phyloP scores from a whole-genome alignment of 257 asterid genomes.

The Anisodus tanguticus region DNA sequence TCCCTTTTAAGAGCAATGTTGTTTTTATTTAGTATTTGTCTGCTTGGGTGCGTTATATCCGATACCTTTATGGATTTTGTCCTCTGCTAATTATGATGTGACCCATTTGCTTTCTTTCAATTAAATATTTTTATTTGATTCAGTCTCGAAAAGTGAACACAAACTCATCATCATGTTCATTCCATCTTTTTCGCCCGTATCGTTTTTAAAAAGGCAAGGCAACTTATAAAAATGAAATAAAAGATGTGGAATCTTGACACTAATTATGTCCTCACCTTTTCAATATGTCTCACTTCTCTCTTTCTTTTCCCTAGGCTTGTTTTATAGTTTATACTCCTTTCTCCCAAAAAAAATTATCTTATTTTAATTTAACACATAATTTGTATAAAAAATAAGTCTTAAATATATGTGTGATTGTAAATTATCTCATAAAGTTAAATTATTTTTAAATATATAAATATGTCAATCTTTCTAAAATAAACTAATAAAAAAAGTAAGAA shows the following conservation, averaged over 20 bases:
- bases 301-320: not conserved
- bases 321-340: not conserved
- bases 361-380: no score
- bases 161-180: not conserved
- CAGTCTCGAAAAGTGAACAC: not conserved
- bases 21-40: slow-evolving; percentile 17
- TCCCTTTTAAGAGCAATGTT: not conserved
- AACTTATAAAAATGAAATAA: not conserved
- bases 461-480: no score
- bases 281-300: not conserved
- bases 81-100: slow-evolving; percentile 14
- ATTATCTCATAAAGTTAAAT: no score
- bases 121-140: slow-evolving; percentile 11
- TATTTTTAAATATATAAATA: no score
- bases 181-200: not conserved
- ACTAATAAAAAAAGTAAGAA: no score
- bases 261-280: not conserved
- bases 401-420: no score
- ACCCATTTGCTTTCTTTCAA: not conserved
- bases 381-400: no score
- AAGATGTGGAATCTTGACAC: not conserved
- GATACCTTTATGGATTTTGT: slow-evolving; percentile 14
- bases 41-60: slow-evolving; percentile 15
- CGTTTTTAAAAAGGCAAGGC: slow-evolving; percentile 4
- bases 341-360: no score